Base-by-base conservation (phyloP, 129 eudicot genomes). In the Helichrysum umbraculigerum region DNA sequence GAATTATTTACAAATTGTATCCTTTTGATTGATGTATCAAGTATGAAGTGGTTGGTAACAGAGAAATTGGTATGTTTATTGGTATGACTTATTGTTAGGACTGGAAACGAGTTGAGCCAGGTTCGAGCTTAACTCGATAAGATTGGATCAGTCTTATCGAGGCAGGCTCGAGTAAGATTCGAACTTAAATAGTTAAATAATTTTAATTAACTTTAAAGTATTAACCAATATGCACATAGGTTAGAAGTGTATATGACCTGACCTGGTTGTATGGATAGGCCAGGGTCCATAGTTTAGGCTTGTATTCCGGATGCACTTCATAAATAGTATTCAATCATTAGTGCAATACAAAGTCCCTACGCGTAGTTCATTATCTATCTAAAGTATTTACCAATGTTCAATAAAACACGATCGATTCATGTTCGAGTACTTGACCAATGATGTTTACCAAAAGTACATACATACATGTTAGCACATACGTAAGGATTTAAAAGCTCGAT, bases 21-120 rank as follows among this genome's bases (percentile, higher is more conserved):
- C 3, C 14, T 20, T n/a, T 57, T 58, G 21, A 35, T 65, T 66
- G 29, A 50, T 12, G 62, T 6, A 32, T 65, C 34, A 76, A 54
- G 57, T 76, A 35, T 16, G 17, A 56, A 67, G 17, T 35, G 34
- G 29, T 57, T 25, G 66, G 47, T 65, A 51, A 15, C 29, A 47
- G 63, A 62, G 30, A 42, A 29, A 61, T 19, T 72, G 12, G 33
- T 56, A 16, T 72, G 66, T 72, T 37, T 42, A 29, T 56, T 19
- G 51, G 32, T 71, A 51, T 6, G 25, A 57, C 12, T 3, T n/a
- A 19, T 17, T 57, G 4, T 57, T 44, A 44, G 52, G 52, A 17
- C 17, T 12, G 52, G 5, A 12, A 12, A 44, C 62, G 0, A 19
- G 10, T n/a, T 56, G 25, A 21, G 10, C 62, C 1, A 12, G 7